Evolutionary conservation across 306 rosid species (phyloP).

Genomic region (Pyrus betulifolia): DNA sequence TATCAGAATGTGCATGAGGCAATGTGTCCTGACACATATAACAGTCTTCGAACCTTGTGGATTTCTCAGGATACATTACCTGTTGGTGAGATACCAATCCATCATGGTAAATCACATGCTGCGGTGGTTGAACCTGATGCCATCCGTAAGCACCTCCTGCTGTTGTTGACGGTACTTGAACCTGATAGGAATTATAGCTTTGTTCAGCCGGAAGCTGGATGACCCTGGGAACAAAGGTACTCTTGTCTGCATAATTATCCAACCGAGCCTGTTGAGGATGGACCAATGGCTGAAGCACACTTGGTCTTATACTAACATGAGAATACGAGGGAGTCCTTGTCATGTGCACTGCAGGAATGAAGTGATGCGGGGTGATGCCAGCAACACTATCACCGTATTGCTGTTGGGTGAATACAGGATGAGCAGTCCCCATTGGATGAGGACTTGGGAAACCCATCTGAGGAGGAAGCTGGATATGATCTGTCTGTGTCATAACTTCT

Average conservation of each 20-base stretch:
- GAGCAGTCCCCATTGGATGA: conserved; percentile 38
- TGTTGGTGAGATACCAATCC: conserved; percentile 49
- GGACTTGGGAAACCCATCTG: conserved; percentile 52
- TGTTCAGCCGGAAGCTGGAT: conserved; percentile 64
- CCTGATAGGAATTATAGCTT: conserved; percentile 49
- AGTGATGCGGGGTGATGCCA: conserved; percentile 38
- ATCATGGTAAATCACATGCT: conserved; percentile 44
- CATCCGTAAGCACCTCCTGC: conserved; percentile 53
- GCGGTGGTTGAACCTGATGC: conserved; percentile 57
- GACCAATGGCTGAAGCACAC: conserved; percentile 35
- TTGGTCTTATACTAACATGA: conserved; percentile 41
- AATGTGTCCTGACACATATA: conserved; percentile 63
- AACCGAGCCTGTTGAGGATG: conserved; percentile 49
- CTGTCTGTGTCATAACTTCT: conserved; percentile 38
- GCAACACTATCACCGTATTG: conserved; percentile 38
- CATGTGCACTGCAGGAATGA: conserved; percentile 46
- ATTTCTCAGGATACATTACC: conserved; percentile 37
- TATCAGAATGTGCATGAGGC: conserved; percentile 86
- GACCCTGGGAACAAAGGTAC: conserved; percentile 42
- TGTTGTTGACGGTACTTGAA: conserved; percentile 39
- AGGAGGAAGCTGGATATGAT: conserved; percentile 50
- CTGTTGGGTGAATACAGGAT: conserved; percentile 42
- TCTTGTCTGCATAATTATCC: conserved; percentile 52
- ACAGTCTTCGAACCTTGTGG: conserved; percentile 46
- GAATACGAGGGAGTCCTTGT: conserved; percentile 45